Percentiles rank a stretch among this genome's conserved stretches.
These are phyloP conservation scores for Hevea brasiliensis DNA, from an alignment of 345 rosid species.

Conservation along the genomic window DNA sequence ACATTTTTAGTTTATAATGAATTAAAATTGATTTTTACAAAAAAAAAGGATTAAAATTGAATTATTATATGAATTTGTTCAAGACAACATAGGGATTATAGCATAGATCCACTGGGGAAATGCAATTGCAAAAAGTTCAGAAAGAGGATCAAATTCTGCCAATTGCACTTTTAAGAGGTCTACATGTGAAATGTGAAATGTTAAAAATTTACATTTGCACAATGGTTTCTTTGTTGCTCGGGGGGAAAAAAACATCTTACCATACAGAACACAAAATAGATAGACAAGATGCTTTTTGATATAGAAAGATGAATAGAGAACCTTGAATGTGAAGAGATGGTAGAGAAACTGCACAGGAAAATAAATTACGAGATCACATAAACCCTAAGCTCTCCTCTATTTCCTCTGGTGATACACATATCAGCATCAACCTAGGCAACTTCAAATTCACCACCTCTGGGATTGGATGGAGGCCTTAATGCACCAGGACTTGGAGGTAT, in stretches of 20 bases:
- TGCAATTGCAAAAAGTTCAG: too few species aligned
- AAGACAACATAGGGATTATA: too few species aligned
- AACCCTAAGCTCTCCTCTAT: constrained; percentile 79
- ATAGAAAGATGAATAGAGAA: not conserved
- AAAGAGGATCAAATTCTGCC: too few species aligned
- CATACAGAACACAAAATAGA: not conserved
- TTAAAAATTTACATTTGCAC: constrained; percentile 2
- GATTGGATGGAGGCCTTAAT: constrained; percentile 57
- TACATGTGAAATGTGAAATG: too few species aligned
- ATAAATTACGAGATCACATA: constrained; percentile 52
- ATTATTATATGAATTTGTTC: too few species aligned
- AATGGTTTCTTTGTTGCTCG: not conserved
- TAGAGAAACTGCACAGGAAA: not conserved
- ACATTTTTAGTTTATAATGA: too few species aligned
- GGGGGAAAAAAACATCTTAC: too few species aligned
- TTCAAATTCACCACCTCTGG: constrained; percentile 78
- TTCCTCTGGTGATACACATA: constrained; percentile 81
- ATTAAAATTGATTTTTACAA: too few species aligned
- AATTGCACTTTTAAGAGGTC: too few species aligned
- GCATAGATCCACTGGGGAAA: too few species aligned
- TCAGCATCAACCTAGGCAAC: constrained; percentile 72
- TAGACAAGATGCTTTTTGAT: not conserved
- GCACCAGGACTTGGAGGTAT: constrained; percentile 73
- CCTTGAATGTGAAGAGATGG: not conserved
- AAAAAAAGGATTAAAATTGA: too few species aligned